phyloP scores from a whole-genome alignment of 495 filamentous ascomycete species.

The Podospora australis region DNA sequence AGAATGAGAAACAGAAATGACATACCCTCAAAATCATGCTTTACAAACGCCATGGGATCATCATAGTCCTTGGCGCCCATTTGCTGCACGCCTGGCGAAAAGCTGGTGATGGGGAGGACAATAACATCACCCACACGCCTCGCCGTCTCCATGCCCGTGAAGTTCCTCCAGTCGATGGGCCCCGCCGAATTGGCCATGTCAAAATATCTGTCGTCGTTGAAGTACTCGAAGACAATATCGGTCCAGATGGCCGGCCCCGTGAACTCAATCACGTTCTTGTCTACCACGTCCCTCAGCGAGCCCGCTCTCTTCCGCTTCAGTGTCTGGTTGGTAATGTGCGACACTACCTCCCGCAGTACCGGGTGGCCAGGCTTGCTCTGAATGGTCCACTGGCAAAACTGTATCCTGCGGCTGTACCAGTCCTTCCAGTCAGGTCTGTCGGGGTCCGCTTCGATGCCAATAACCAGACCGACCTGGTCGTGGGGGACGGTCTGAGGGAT shows the following conservation, averaged over 20 bases:
- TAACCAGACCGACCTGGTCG: conserved; percentile 70
- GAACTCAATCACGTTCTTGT: conserved; percentile 89
- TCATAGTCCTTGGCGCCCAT: conserved; percentile 90
- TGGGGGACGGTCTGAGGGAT: conserved; percentile 71
- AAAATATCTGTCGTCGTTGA: conserved; percentile 89
- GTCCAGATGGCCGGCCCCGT: conserved; percentile 96
- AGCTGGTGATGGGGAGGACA: conserved; percentile 91
- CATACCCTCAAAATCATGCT: conserved; percentile 91
- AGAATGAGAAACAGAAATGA: background rate
- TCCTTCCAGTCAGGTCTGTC: conserved; percentile 87
- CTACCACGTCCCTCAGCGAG: conserved; percentile 53
- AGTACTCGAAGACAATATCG: conserved; percentile 82
- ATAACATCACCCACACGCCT: conserved; percentile 94
- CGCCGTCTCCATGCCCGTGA: conserved; percentile 73
- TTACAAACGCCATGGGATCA: conserved; percentile 95
- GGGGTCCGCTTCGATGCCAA: conserved; percentile 95
- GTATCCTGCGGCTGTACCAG: conserved; percentile 93
- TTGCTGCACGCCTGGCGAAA: conserved; percentile 88
- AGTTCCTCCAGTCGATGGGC: conserved; percentile 79
- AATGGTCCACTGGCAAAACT: conserved; percentile 99
- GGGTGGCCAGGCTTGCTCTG: conserved; percentile 93
- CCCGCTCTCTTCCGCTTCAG: conserved; percentile 67
- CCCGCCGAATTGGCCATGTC: conserved; percentile 63
- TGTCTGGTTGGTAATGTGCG: conserved; percentile 76
- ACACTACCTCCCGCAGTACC: conserved; percentile 78